phyloP scores from a whole-genome alignment of 345 rosid genomes.

The Pugionium cornutum region DNA sequence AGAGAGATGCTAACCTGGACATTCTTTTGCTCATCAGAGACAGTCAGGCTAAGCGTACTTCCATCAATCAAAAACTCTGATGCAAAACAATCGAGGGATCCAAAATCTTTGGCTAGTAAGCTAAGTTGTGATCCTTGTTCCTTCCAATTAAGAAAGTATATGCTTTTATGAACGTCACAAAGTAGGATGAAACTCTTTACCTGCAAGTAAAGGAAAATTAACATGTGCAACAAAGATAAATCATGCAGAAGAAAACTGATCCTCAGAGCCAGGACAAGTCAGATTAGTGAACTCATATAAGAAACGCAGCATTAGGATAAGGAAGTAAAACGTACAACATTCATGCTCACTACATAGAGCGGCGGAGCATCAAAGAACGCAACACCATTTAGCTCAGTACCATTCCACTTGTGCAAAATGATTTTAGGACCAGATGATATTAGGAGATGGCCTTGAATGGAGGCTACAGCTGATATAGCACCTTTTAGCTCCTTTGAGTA shows the following conservation, averaged over 20 bases:
- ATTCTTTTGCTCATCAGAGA: slow-evolving; percentile 93
- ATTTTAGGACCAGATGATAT: slow-evolving; percentile 97
- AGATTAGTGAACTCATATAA: slow-evolving; percentile 20
- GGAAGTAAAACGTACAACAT: slow-evolving; percentile 63
- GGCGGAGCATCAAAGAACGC: slow-evolving; percentile 98
- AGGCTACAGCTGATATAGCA: slow-evolving; percentile 95
- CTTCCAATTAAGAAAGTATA: slow-evolving; percentile 94
- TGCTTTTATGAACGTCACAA: slow-evolving; percentile 82
- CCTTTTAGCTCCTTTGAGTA: slow-evolving; percentile 95
- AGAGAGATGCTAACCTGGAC: slow-evolving; percentile 61
- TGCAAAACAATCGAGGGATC: slow-evolving; percentile 88
- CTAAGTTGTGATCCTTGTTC: slow-evolving; percentile 96
- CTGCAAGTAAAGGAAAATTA: slow-evolving; percentile 47
- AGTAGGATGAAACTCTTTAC: slow-evolving; percentile 94
- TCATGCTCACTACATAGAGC: slow-evolving; percentile 90
- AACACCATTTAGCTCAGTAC: slow-evolving; percentile 80
- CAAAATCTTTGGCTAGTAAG: slow-evolving; percentile 93
- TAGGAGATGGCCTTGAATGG: slow-evolving; percentile 94
- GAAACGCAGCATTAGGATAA: slow-evolving; percentile 5
- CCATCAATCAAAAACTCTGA: slow-evolving; percentile 98
- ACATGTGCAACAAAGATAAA: slow-evolving; percentile 16
- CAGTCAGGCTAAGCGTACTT: slow-evolving; percentile 86
- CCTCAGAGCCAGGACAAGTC: slow-evolving; percentile 15
- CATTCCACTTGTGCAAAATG: slow-evolving; percentile 90
- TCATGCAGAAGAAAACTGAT: slow-evolving; percentile 25